Evolutionary conservation across 306 rosid genomes (phyloP), one percentile per base, ranked within the genome.

Genomic region (Gleditsia sinensis): DNA sequence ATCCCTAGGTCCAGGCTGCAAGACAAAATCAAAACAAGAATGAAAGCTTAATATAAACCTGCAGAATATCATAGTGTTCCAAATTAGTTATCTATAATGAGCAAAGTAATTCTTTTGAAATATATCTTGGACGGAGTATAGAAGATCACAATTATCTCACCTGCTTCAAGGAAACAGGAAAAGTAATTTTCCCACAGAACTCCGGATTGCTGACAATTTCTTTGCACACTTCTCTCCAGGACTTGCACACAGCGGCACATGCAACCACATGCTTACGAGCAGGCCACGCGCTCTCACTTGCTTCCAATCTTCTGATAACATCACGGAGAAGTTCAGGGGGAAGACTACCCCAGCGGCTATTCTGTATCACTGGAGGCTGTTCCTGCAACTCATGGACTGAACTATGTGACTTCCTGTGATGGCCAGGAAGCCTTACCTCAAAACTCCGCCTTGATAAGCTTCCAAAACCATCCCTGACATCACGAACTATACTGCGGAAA

Each of bases 181-280:
- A 93, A 48, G 98, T 93, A 69, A 93, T 87, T 81, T 89, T 87
- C 74, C 97, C 98, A 56, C 91, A 80, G 71, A 82, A 84, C 59
- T 93, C 98, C 7, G 88, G 97, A 75, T 77, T 58, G 67, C 57
- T 82, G 57, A 91, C 96, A 69, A 93, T 84, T 84, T 93, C 97
- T 85, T 83, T 87, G 85, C 98, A 91, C 88, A 89, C 89, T 57
- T 88, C 97, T 87, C 98, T 88, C 98, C 98, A 93, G 9, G 98
- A 84, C 63, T 88, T 86, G 82, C 98, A 93, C 23, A 93, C 98
- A 3, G 87, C 91, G 69, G 95, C 91, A 72, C 98, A 93, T 0
- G 93, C 87, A 71, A 93, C 95, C 25, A 93, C 93, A 45, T 93
- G 75, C 66, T 79, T 90, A 24, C 98, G 95, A 69, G 88, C 63